Evolutionary conservation across 805 yeast genomes (phyloP).

Genomic region (Aciculoconidium aculeatum): DNA sequence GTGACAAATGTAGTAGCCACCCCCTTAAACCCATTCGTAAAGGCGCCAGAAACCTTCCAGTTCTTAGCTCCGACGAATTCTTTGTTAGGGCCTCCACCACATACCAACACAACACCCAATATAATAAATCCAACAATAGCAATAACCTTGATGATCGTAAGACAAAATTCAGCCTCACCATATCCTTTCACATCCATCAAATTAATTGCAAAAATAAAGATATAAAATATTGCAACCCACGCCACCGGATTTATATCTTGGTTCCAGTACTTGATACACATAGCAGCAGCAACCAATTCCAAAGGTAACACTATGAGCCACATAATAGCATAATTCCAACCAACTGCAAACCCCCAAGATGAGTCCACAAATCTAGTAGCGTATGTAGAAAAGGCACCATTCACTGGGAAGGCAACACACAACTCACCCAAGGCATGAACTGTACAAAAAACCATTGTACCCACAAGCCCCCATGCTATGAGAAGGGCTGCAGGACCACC

Average conservation of each 20-base stretch:
- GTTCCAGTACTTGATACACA: conserved; percentile 32
- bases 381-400: conserved; percentile 35
- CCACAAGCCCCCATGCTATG: conserved; percentile 53
- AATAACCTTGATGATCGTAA: conserved; percentile 26
- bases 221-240: conserved; percentile 31
- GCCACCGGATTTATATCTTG: conserved; percentile 29
- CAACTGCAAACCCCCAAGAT: conserved; percentile 37
- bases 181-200: conserved; percentile 33
- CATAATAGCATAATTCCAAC: conserved; percentile 34
- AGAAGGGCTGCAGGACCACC: conserved; percentile 44
- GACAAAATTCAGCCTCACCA: conserved; percentile 31
- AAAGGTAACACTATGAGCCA: conserved; percentile 34
- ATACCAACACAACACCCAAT: conserved; percentile 28
- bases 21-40: conserved; percentile 34
- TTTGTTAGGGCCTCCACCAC: conserved; percentile 35
- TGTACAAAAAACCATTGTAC: conserved; percentile 52
- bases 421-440: conserved; percentile 63
- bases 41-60: conserved; percentile 30
- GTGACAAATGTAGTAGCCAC: conserved; percentile 33
- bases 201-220: conserved; percentile 23
- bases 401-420: conserved; percentile 42
- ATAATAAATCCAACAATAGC: conserved; percentile 34
- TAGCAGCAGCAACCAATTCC: conserved; percentile 35
- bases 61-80: conserved; percentile 29
- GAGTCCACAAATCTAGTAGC: conserved; percentile 33